phyloP scores from a whole-genome alignment of 1,284 basidiomycete genomes.

The Irpex sp. region DNA sequence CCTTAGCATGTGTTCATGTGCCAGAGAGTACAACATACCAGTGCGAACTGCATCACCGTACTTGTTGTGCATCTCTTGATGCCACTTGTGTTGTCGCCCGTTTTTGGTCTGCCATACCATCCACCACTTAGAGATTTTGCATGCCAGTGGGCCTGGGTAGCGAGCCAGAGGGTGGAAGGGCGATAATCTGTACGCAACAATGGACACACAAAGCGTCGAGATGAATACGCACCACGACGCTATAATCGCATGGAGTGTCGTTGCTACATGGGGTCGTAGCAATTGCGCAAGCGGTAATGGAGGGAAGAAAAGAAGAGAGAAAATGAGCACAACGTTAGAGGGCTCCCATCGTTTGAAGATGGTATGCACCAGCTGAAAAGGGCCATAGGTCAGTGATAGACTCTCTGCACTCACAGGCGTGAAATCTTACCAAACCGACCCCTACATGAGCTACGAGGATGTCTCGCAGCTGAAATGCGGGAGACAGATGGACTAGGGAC shows the following conservation, averaged over 20 bases:
- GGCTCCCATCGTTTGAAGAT: too few relatives aligned
- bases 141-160: conserved; percentile 37
- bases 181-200: conserved; percentile 37
- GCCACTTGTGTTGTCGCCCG: conserved; percentile 34
- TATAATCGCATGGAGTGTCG: not conserved
- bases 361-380: too few relatives aligned
- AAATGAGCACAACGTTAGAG: too few relatives aligned
- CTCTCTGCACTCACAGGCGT: too few relatives aligned
- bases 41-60: conserved; percentile 43
- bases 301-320: too few relatives aligned
- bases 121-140: conserved; percentile 34
- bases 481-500: too few relatives aligned
- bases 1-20: not conserved
- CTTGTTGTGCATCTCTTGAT: conserved; percentile 33
- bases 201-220: conserved; percentile 27
- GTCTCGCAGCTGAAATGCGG: too few relatives aligned
- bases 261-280: not conserved
- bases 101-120: conserved; percentile 22
- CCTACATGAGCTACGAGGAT: too few relatives aligned
- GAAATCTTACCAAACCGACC: too few relatives aligned
- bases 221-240: not conserved
- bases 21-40: conserved; percentile 23
- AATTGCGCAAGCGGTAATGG: not conserved
- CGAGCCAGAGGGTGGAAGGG: conserved; percentile 40
- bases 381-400: too few relatives aligned